Base-by-base conservation (phyloP, 2,329 filamentous ascomycete genomes). In the Sphaerulina musiva region DNA sequence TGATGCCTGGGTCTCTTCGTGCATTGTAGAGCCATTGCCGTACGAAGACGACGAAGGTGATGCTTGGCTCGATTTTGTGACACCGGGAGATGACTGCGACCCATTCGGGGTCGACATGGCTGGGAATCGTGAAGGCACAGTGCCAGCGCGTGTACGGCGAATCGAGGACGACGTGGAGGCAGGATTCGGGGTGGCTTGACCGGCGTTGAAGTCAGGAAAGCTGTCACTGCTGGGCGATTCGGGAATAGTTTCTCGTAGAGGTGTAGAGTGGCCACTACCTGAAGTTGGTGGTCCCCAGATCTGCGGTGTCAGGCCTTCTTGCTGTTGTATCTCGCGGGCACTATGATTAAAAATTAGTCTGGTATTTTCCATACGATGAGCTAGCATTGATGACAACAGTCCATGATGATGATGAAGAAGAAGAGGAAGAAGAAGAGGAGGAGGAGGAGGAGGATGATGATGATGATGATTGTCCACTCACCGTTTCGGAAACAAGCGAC, bases 241-340 rank as follows among this genome's bases (percentile, higher is more conserved):
- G 60, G 92, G 91, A 58, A 98, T 97, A 62, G 92, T 96, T 76
- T 97, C 93, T 67, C 93, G 89, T 48, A 98, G 81, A 63, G 93
- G 93, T 41, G 92, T 96, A 17, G 92, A 96, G 72, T 95, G 92
- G 61, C 92, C 93, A 70, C 92, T 96, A 53, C 92, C 95, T 53
- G 92, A 91, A 61, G 93, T 92, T 46, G 93, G 92, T 62, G 93
- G 92, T 9, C 93, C 90, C 93, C 93, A 97, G 49, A 85, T 73
- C 71, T 81, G 79, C 68, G 78, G 85, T 69, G 77, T 76, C 47
- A 95, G 79, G 48, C 91, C 91, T 80, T 97, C 92, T 75, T 96
- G 91, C 51, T 91, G 91, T 76, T 97, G 92, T 59, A 97, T 96
- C 73, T 98, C 93, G 71, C 93, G 83, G 62, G 93, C 91, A 69